Percentiles rank a stretch among this genome's conserved stretches.
phyloP scores from a whole-genome alignment of 2,329 filamentous ascomycete genomes.

The Trichophyton mentagrophytes region DNA sequence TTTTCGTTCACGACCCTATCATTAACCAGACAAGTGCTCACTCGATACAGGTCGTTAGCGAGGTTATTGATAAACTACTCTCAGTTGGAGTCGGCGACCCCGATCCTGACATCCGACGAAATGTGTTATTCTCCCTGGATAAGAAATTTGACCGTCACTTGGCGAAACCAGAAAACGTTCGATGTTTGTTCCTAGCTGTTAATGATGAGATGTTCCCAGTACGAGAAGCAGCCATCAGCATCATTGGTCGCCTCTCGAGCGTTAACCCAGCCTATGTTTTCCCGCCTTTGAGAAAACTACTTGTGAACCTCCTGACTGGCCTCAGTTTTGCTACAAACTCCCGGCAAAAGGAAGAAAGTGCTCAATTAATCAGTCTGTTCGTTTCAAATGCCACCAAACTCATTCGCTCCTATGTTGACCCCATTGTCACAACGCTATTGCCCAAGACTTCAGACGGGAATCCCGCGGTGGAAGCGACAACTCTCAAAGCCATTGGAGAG shows the following conservation, averaged over 20 bases:
- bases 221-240: slow-evolving; percentile 85
- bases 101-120: slow-evolving; percentile 75
- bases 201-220: slow-evolving; percentile 92
- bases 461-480: slow-evolving; percentile 80
- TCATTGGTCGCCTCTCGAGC: slow-evolving; percentile 81
- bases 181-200: slow-evolving; percentile 84
- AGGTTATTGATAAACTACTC: slow-evolving; percentile 92
- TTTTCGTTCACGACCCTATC: slow-evolving; percentile 93
- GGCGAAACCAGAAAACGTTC: slow-evolving; percentile 94
- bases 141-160: slow-evolving; percentile 90
- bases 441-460: slow-evolving; percentile 75
- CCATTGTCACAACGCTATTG: slow-evolving; percentile 87
- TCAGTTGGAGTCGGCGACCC: slow-evolving; percentile 90
- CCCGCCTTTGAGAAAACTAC: slow-evolving; percentile 81
- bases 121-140: slow-evolving; percentile 79
- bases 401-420: slow-evolving; percentile 92
- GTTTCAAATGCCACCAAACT: slow-evolving; percentile 86
- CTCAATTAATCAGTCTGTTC: slow-evolving; percentile 79
- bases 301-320: slow-evolving; percentile 92
- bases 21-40: slow-evolving; percentile 97
- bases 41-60: slow-evolving; percentile 89
- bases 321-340: slow-evolving; percentile 92
- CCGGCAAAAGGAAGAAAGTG: slow-evolving; percentile 91
- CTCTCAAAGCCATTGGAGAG: slow-evolving; percentile 89
- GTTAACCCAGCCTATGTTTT: slow-evolving; percentile 97